phyloP scores from a whole-genome alignment of 306 rosid genomes.

The Benincasa hispida region DNA sequence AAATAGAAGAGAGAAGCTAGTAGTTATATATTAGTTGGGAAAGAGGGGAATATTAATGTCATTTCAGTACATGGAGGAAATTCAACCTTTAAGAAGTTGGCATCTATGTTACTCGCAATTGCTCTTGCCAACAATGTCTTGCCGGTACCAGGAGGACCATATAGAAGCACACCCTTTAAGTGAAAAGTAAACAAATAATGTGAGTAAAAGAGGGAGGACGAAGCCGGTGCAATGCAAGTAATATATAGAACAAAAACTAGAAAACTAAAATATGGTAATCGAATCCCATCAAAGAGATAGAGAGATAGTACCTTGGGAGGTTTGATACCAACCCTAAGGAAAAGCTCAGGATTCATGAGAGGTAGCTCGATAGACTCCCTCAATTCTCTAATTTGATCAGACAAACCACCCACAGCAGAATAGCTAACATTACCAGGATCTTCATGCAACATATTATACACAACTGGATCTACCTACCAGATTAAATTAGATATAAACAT shows the following conservation, averaged over 20 bases:
- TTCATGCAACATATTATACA: constrained; percentile 95
- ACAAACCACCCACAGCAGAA: constrained; percentile 97
- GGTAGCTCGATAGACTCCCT: constrained; percentile 94
- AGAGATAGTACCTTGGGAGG: constrained; percentile 70
- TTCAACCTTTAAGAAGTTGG: constrained; percentile 79
- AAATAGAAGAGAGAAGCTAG: constrained; percentile 2
- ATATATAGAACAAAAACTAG: not conserved
- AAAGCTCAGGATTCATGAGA: constrained; percentile 97
- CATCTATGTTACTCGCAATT: constrained; percentile 96
- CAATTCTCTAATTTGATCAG: constrained; percentile 96
- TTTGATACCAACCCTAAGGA: constrained; percentile 89
- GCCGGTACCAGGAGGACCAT: constrained; percentile 98
- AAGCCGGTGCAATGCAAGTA: not conserved
- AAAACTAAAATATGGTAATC: not conserved
- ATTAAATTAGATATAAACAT: constrained; percentile 5
- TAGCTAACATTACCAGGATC: constrained; percentile 98
- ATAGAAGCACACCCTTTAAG: constrained; percentile 83
- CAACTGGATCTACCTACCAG: constrained; percentile 86
- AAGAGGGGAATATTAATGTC: not conserved
- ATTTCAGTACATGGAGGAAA: not conserved
- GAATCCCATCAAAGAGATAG: not conserved
- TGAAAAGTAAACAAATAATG: not conserved
- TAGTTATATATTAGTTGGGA: not conserved
- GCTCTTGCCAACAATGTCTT: constrained; percentile 94
- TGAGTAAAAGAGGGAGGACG: not conserved